A percentile compares a stretch with the other conserved stretches of the same genome.
These are phyloP conservation scores for Spizellomyces sp. DNA, from an alignment of 192 early-diverging fungal genomes.

Conservation along the genomic window DNA sequence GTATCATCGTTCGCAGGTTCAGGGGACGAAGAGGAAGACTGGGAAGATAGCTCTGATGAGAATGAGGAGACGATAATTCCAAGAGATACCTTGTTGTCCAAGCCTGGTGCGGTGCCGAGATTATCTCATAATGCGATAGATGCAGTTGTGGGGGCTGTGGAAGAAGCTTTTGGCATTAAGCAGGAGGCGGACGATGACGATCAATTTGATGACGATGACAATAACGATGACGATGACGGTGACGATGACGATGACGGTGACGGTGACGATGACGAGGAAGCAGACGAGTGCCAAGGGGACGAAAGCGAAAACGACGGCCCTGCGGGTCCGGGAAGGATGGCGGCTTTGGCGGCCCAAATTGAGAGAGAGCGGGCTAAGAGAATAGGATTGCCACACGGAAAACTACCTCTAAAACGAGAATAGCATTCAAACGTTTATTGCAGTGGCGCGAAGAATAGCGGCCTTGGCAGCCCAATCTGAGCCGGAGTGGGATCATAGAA, in stretches of 20 bases:
- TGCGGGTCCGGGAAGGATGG: constrained; percentile 3
- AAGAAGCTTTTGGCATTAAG: constrained; percentile 3
- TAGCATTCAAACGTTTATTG: too few relatives aligned
- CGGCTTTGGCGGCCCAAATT: constrained; percentile 16
- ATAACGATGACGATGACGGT: constrained; percentile 12
- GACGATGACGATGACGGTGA: not conserved
- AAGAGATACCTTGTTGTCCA: constrained; percentile 7
- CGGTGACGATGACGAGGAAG: constrained; percentile 21
- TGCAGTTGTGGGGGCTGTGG: constrained; percentile 6
- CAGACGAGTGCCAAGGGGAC: constrained; percentile 10
- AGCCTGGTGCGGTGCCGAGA: not conserved
- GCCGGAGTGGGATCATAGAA: too few relatives aligned
- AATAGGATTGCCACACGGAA: not conserved
- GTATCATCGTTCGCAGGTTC: not conserved
- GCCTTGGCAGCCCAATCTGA: too few relatives aligned
- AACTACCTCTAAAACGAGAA: not conserved
- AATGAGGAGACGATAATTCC: not conserved
- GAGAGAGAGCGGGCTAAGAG: constrained; percentile 9
- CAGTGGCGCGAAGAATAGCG: too few relatives aligned
- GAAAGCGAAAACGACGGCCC: constrained; percentile 12
- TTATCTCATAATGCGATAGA: constrained; percentile 1
- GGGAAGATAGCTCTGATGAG: not conserved
- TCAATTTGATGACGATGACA: not conserved
- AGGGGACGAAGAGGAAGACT: constrained; percentile 25
- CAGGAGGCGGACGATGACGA: not conserved